These are phyloP conservation scores for Rubroboletus pulcherrimus DNA, from an alignment of 768 basidiomycete genomes.

Conservation along the genomic window DNA sequence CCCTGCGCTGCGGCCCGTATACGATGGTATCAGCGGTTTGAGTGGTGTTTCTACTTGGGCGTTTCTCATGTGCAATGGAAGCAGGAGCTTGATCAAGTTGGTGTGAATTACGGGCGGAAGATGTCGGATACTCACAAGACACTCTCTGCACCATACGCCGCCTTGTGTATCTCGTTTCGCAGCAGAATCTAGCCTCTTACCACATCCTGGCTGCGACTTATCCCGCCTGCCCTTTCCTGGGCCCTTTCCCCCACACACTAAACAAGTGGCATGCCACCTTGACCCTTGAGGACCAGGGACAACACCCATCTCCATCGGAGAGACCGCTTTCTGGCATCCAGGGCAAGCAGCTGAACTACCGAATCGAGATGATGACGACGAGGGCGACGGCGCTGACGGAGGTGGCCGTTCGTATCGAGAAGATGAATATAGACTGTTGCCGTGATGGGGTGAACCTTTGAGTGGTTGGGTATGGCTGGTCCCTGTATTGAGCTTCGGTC, in stretches of 20 bases:
- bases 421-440: slow-evolving; percentile 22
- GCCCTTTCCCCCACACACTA: slow-evolving; percentile 75
- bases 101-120: slow-evolving; percentile 4
- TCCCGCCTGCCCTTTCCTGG: slow-evolving; percentile 42
- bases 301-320: slow-evolving; percentile 81
- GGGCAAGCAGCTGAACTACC: slow-evolving; percentile 55
- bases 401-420: slow-evolving; percentile 30
- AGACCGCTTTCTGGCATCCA: slow-evolving; percentile 69
- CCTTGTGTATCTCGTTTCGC: slow-evolving; percentile 70
- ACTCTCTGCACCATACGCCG: slow-evolving; percentile 81
- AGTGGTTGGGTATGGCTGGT: slow-evolving; percentile 7
- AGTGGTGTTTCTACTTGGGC: slow-evolving; percentile 53
- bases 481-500: slow-evolving; percentile 2
- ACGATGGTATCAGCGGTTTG: slow-evolving; percentile 42
- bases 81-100: slow-evolving; percentile 45
- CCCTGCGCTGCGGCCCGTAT: slow-evolving; percentile 38
- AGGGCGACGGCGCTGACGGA: slow-evolving; percentile 13
- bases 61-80: slow-evolving; percentile 45
- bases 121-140: slow-evolving; percentile 50
- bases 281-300: slow-evolving; percentile 82
- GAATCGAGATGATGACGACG: slow-evolving; percentile 28
- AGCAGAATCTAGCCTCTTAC: slow-evolving; percentile 78
- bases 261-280: slow-evolving; percentile 73
- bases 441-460: slow-evolving; percentile 12
- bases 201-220: slow-evolving; percentile 68